Base-by-base conservation (phyloP, 768 basidiomycete species). In the Termitomyces sp. region DNA sequence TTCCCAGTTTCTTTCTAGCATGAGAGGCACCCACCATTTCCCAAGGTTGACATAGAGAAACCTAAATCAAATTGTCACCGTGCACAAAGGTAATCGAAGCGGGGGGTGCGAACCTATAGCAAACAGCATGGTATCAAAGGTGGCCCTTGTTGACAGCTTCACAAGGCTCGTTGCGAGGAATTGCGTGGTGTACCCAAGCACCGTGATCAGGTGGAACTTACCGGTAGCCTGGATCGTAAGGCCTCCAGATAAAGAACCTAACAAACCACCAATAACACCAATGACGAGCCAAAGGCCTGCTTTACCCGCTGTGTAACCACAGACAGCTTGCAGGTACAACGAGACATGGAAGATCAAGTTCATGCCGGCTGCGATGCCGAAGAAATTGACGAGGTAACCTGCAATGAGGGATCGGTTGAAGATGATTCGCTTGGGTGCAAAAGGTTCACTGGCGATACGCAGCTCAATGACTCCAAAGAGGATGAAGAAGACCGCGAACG, bases 341-440 rank as follows among this genome's bases (percentile, higher is more conserved):
- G 84, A 71, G 5, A 82, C 59, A 47, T 82, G 75, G 70, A 83
- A 87, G 12, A 83, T 50, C 60, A 77, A 65, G 35, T 74, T 66
- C 53, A 82, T 71, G 2, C 62, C 67, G 5, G 77, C 65, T 0
- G 74, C 81, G 15, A 80, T 70, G 1, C 73, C 73, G 61, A 85
- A 84, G 62, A 85, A 76, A 67, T 85, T 84, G 62, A 76, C 75
- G n/a, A 82, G 61, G 64, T 84, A 86, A 42, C 74, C 73, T 12
- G 80, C 80, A 29, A 84, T 69, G 20, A 85, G 72, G 16, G 77
- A 68, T 3, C 67, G 70, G 61, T 79, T 75, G 49, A 73, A 66
- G 42, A 84, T 74, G 63, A 87, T 83, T 23, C 77, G 70, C 52
- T 69, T 70, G 0, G 85, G 84, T 0, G 81, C 82, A 58, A 86